phyloP scores from a whole-genome alignment of 2,329 filamentous ascomycete species.

The Fusarium hainanense region DNA sequence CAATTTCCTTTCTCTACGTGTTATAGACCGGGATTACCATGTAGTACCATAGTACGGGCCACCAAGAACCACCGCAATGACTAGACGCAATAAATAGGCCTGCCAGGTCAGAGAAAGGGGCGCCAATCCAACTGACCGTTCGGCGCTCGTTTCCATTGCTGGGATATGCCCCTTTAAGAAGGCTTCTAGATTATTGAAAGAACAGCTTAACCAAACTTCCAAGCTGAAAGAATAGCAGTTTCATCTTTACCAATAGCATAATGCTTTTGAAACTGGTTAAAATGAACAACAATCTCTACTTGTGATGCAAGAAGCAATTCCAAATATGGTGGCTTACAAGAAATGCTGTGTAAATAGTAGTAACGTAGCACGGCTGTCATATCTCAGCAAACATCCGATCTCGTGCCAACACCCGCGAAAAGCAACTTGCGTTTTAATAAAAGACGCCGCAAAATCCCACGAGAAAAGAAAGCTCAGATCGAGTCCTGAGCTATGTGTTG shows the following conservation, averaged over 20 bases:
- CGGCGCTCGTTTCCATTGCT: constrained; percentile 1
- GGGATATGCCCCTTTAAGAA: constrained; percentile 17
- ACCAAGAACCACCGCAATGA: constrained; percentile 23
- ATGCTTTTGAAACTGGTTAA: not conserved
- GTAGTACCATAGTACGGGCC: constrained; percentile 9
- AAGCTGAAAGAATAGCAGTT: constrained; percentile 11
- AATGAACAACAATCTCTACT: not conserved
- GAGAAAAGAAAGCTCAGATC: not conserved
- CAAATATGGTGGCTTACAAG: not conserved
- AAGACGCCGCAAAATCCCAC: not conserved
- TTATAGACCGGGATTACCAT: constrained; percentile 37
- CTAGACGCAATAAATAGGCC: constrained; percentile 1
- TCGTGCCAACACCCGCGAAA: not conserved
- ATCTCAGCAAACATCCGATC: constrained; percentile 4
- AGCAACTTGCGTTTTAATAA: not conserved
- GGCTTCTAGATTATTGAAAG: constrained; percentile 12
- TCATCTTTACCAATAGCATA: not conserved
- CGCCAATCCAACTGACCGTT: constrained; percentile 28
- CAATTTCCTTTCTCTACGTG: constrained; percentile 39
- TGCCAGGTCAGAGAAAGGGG: constrained; percentile 37
- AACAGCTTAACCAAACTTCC: constrained; percentile 18
- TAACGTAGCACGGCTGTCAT: not conserved
- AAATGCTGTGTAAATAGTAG: not conserved
- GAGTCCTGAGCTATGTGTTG: not conserved
- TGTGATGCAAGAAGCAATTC: constrained; percentile 1